A percentile compares a stretch with the other conserved stretches of the same genome.
Evolutionary conservation across 192 early-diverging fungal species (phyloP).

Genomic region (Dissophora ornata): DNA sequence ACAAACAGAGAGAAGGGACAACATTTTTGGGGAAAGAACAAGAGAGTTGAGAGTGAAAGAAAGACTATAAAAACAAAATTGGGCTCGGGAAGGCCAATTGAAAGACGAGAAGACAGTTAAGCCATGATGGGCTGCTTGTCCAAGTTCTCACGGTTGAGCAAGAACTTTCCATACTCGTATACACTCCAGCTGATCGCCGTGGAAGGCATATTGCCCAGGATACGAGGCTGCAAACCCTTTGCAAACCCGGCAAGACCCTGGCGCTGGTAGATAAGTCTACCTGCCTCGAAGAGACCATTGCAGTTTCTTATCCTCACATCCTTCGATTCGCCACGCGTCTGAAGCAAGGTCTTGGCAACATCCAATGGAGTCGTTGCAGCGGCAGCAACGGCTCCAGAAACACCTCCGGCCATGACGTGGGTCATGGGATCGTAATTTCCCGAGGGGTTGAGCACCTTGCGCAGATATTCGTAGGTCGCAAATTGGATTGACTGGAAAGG

Average conservation of each 20-base stretch:
- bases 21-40: not conserved
- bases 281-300: conserved; percentile 76
- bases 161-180: conserved; percentile 88
- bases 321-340: conserved; percentile 85
- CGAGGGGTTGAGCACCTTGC: conserved; percentile 83
- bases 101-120: conserved; percentile 6
- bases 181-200: conserved; percentile 97
- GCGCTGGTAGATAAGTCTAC: conserved; percentile 78
- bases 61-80: conserved; percentile 4
- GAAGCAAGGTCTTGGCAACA: conserved; percentile 93
- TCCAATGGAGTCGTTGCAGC: conserved; percentile 93
- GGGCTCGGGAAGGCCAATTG: not conserved
- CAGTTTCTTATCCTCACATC: conserved; percentile 80
- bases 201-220: conserved; percentile 91
- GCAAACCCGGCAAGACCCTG: conserved; percentile 85
- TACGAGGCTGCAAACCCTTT: conserved; percentile 81
- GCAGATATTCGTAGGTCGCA: conserved; percentile 90
- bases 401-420: conserved; percentile 87
- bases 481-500: conserved; percentile 97
- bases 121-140: conserved; percentile 51
- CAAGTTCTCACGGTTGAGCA: conserved; percentile 52
- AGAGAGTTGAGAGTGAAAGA: not conserved
- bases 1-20: conserved; percentile 15
- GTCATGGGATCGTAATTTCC: conserved; percentile 88
- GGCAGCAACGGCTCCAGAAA: conserved; percentile 90